Base-by-base conservation (phyloP, 768 basidiomycete genomes). In the Mrakia hoshinonis region DNA sequence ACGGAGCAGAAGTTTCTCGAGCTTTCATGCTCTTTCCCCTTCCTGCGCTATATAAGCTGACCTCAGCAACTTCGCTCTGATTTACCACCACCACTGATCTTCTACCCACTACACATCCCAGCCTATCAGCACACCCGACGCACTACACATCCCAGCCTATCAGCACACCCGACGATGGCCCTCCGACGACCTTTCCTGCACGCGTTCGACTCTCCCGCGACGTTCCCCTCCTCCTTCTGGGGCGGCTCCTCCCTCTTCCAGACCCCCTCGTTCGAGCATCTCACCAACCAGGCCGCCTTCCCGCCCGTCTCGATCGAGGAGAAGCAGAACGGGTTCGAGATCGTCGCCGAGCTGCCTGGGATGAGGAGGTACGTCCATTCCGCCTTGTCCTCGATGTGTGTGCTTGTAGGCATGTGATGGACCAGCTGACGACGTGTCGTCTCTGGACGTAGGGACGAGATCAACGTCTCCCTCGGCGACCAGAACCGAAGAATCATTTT, bases 241-340 rank as follows among this genome's bases (percentile, higher is more conserved):
- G 43, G 43, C 6, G 43, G 43, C 15, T 43, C 49, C 4, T 47
- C 52, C 12, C 54, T 68, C 7, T 68, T 34, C 38, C 67, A 68
- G 39, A 52, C 38, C 24, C 67, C 67, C 12, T 6, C 54, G 0
- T 29, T 68, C 54, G 43, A 60, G 52, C 24, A 60, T 26, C 52
- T 68, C 67, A 7, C 49, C 26, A 9, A 24, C 18, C 6, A 24
- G 6, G 43, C 67, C 15, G n/a, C 52, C 20, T 68, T 47, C 43
- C 67, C 67, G 11, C 38, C 67, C 55, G 67, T 68, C 26, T 58
- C 52, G 15, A 55, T 68, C 29, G 67, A 68, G 55, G 67, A 68
- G 55, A 68, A 58, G 26, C 26, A 11, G 12, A 36, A 47, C 43
- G 67, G 67, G 12, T 68, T 58, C 43, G 67, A 68, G 24, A 54